Conservation (phyloP, 2,329 filamentous ascomycete species). For the Scytalidium sp. region DNA sequence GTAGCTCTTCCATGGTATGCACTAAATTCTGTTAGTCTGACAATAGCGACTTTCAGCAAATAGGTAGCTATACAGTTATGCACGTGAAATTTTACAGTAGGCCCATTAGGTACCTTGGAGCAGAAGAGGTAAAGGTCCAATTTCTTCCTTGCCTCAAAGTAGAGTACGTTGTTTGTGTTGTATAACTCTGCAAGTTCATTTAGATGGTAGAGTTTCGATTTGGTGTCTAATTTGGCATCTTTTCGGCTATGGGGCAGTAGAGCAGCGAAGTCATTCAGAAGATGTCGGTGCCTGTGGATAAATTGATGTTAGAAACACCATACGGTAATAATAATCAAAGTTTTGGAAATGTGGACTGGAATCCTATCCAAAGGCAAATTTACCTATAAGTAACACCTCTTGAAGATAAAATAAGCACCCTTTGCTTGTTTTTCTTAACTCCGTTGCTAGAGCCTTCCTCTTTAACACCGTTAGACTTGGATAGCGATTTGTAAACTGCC, state of each 20-base stretch:
- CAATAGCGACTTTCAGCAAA: background rate
- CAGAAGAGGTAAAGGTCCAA: slow-evolving; percentile 95
- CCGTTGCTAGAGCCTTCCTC: slow-evolving; percentile 46
- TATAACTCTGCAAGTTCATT: slow-evolving; percentile 75
- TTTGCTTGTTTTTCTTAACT: slow-evolving; percentile 63
- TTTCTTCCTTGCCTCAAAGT: slow-evolving; percentile 92
- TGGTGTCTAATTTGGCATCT: slow-evolving; percentile 95
- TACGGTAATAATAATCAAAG: slow-evolving; percentile 4
- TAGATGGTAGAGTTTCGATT: slow-evolving; percentile 79
- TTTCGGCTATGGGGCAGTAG: slow-evolving; percentile 91
- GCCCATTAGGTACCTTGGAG: slow-evolving; percentile 73
- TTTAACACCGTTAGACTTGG: slow-evolving; percentile 53
- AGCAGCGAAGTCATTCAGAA: slow-evolving; percentile 83
- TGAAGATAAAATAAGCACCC: slow-evolving; percentile 87
- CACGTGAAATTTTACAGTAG: slow-evolving; percentile 66
- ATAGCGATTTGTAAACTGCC: slow-evolving; percentile 72
- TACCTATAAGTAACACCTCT: slow-evolving; percentile 87
- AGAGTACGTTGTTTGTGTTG: slow-evolving; percentile 92
- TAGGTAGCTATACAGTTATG: slow-evolving; percentile 61
- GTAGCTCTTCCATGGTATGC: slow-evolving; percentile 94
- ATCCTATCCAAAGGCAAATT: slow-evolving; percentile 11
- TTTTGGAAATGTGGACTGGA: background rate
- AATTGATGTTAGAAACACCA: background rate
- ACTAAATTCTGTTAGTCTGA: slow-evolving; percentile 47
- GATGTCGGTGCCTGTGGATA: slow-evolving; percentile 83